Percentiles rank a stretch among this genome's conserved stretches.
Evolutionary conservation across 2,329 filamentous ascomycete species (phyloP).

Genomic region (Taxawa tesnikishii): DNA sequence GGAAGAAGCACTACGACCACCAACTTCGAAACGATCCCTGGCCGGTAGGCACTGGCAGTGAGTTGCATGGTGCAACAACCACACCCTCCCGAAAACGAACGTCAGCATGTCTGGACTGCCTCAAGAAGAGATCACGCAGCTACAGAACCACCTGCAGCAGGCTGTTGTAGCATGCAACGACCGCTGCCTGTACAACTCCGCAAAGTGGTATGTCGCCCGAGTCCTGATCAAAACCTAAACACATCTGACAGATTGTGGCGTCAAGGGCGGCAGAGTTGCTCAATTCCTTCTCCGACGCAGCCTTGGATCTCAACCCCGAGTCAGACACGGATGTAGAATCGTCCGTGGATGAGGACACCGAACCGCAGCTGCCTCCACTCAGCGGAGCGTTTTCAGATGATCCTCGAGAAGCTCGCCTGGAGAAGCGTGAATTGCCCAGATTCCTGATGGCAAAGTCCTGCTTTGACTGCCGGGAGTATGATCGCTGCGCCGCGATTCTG

Average conservation of each 20-base stretch:
- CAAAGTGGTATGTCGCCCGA: constrained; percentile 65
- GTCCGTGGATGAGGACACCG: constrained; percentile 38
- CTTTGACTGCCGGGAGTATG: constrained; percentile 91
- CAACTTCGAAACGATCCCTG: not conserved
- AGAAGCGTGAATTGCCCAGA: constrained; percentile 66
- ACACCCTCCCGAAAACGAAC: not conserved
- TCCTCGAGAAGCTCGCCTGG: constrained; percentile 42
- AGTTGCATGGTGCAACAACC: no score
- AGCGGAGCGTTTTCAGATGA: constrained; percentile 5
- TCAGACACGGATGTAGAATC: constrained; percentile 48
- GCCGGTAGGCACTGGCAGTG: no score
- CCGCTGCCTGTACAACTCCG: constrained; percentile 85
- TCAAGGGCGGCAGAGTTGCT: constrained; percentile 86
- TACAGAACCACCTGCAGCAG: constrained; percentile 66
- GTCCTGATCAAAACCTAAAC: constrained; percentile 6
- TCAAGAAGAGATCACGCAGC: constrained; percentile 37
- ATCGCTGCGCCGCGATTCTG: constrained; percentile 83
- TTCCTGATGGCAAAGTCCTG: constrained; percentile 87
- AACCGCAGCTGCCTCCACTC: no score
- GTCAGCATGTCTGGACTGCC: constrained; percentile 18
- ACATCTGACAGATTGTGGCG: constrained; percentile 4
- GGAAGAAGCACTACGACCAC: not conserved
- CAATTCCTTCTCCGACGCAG: constrained; percentile 56
- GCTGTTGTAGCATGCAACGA: constrained; percentile 87
- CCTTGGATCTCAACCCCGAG: constrained; percentile 28